Base-by-base conservation (phyloP, 2,329 filamentous ascomycete genomes). In the Paecilomyces variotii region DNA sequence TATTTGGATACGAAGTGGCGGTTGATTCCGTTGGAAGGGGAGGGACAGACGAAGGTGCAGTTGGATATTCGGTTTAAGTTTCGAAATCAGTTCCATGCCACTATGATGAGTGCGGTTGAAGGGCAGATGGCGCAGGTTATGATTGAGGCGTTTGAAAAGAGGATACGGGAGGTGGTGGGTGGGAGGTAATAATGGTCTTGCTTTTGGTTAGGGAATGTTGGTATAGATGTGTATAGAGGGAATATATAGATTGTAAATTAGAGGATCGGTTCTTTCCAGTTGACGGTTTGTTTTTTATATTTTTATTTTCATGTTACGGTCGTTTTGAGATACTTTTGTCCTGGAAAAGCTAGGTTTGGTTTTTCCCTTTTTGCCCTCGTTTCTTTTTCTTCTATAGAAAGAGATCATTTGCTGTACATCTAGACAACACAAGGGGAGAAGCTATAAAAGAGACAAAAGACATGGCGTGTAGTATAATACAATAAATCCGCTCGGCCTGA, bases 121-220 rank as follows among this genome's bases (percentile, higher is more conserved):
- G 88, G 90, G 32, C 91, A 90, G 75, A 86, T 97, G 62, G 93
- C 91, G 1, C 86, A 85, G 3, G 81, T 89, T 63, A 96, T 99
- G 91, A 89, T 97, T 64, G 87, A 90, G 72, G 93, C 94, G 0
- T 99, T 99, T 78, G 92, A 97, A 78, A 84, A 84, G 74, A 82
- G 89, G 68, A 91, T 94, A 4, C 79, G 79, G 69, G 78, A 83
- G 67, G 71, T 90, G 54, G 72, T 83, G 65, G 76, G 75, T 49
- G 57, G 54, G 55, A 30, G 28, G 24, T 34, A 27, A 57, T 28
- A 7, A 56, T 24, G 39, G 24, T 51, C 27, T 26, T 19, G n/a
- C 28, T n/a, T 11, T 12, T 27, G 57, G 34, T 34, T 10, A 32
- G 19, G 10, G 19, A 19, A 1, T 35, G 14, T 11, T 14, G n/a